Base-by-base conservation (phyloP, 495 filamentous ascomycete genomes). In the Lasiosphaeria miniovina region DNA sequence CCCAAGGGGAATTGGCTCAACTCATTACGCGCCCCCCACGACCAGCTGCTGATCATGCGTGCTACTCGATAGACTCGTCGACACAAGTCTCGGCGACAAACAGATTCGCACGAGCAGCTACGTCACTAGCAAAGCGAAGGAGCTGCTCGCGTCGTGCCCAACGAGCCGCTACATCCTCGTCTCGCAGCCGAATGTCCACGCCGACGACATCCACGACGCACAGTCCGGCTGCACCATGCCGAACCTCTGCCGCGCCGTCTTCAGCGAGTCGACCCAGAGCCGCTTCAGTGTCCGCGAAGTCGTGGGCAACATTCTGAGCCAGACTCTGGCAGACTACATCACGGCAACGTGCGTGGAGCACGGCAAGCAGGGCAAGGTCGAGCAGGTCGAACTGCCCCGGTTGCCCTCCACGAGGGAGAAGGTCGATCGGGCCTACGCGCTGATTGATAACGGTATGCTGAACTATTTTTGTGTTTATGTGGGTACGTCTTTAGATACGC, bases 121-220 rank as follows among this genome's bases (percentile, higher is more conserved):
- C 10, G 73, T 84, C 15, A 52, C 81, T 32, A 53, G 64, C 14
- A 60, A 68, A 5, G 69, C 76, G 8, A 73, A 78, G 61, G 55
- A 73, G 34, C 63, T 82, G 34, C 82, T 97, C 35, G 76, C 75
- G 10, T 66, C 67, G n/a, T 96, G 91, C 71, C 83, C 85, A 1
- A 90, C 90, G 4, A 81, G 88, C 36, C 83, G 82, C 48, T 97
- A 96, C 78, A 75, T 96, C 68, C 74, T 98, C 61, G 84, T 93
- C 55, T 84, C 83, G 17, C 91, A 95, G 64, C 89, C 91, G 4
- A 87, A 90, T 55, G 77, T 92, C 43, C 84, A 89, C 67, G 84
- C 85, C 53, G 77, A 76, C 58, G 82, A 86, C 67, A 76, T 96
- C 52, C 81, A 81, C 45, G 65, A 71, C 32, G 69, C 67, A 32